Conservation (phyloP, 768 basidiomycete species). For the Serpula lacrymans region DNA sequence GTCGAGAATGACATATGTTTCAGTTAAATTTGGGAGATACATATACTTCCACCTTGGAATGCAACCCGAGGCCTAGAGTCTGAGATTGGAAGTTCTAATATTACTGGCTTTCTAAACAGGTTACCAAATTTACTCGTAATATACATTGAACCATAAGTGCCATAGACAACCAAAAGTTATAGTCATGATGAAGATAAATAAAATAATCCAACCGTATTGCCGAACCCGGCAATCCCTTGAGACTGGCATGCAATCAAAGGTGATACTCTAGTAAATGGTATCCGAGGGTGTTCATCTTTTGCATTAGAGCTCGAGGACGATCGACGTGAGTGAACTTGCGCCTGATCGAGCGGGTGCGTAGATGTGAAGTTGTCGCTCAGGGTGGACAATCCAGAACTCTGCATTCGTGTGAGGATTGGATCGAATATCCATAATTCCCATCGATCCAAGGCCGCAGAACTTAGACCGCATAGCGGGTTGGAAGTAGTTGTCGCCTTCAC, state of each 20-base stretch:
- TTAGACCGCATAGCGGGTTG: slow-evolving; percentile 40
- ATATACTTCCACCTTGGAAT: too few species aligned
- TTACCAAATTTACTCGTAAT: too few species aligned
- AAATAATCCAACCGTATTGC: slow-evolving; percentile 71
- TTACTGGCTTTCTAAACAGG: too few species aligned
- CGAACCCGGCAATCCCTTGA: slow-evolving; percentile 67
- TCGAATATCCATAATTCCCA: slow-evolving; percentile 87
- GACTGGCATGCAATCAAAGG: slow-evolving; percentile 50
- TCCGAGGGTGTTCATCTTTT: slow-evolving; percentile 40
- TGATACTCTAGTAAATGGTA: slow-evolving; percentile 80
- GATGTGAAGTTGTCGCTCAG: slow-evolving; percentile 31
- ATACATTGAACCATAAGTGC: too few species aligned
- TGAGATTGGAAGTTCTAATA: too few species aligned
- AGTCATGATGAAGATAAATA: slow-evolving; percentile 6
- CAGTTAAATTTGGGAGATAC: too few species aligned
- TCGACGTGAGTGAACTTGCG: slow-evolving; percentile 2
- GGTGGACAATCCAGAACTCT: slow-evolving; percentile 49
- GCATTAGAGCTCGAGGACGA: slow-evolving; percentile 3
- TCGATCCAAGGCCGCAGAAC: slow-evolving; percentile 63
- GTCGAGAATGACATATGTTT: too few species aligned
- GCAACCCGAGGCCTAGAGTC: too few species aligned
- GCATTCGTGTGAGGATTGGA: slow-evolving; percentile 43
- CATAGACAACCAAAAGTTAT: not conserved
- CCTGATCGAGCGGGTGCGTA: slow-evolving; percentile 20
- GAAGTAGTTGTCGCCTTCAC: slow-evolving; percentile 24